Evolutionary conservation across 1,139 yeast species (phyloP), one percentile per base, ranked within the genome.

Genomic region (Blastobotrys apis): DNA sequence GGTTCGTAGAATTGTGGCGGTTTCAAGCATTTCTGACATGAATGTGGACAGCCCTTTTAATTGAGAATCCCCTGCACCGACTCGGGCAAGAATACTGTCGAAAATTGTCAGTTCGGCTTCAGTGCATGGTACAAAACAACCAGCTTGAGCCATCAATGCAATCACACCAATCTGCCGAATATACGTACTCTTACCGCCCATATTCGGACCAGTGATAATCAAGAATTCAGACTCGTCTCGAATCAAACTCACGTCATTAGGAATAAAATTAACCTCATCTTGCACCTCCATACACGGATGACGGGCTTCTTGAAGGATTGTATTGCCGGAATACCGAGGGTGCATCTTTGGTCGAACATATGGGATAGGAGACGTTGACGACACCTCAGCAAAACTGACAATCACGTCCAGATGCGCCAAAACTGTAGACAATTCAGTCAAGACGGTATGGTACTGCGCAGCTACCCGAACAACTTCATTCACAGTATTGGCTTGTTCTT

Each of bases 11-110:
- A 92, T 92, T 1, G 95, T 82, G 0, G 97, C 87, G 27, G 96
- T 92, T 60, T 92, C 98, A 50, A 92, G 72, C 97, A 92, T 92
- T 63, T 92, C 98, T 33, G 94, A 88, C 98, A 92, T 92, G 57
- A 92, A 92, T 0, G 98, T 92, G 0, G 97, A 88, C 33, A 92
- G 86, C 20, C 98, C 98, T 64, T 90, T 90, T 57, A 92, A 73
- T 64, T 92, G 98, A 0, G 97, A 90, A 63, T 92, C 98, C 8
- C 97, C 95, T 1, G 98, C 97, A 13, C 98, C 98, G n/a, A 92
- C 96, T 58, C 98, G 79, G 12, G 97, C 94, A 50, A 92, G 73
- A 10, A 92, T 84, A 1, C 96, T 88, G 66, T 92, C 98, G 52
- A 88, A 87, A 2, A 92, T 72, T 4, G 90, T 80, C 33, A 92